Evolutionary conservation across 768 basidiomycete genomes (phyloP).

Genomic region (Dendrothele bispora): DNA sequence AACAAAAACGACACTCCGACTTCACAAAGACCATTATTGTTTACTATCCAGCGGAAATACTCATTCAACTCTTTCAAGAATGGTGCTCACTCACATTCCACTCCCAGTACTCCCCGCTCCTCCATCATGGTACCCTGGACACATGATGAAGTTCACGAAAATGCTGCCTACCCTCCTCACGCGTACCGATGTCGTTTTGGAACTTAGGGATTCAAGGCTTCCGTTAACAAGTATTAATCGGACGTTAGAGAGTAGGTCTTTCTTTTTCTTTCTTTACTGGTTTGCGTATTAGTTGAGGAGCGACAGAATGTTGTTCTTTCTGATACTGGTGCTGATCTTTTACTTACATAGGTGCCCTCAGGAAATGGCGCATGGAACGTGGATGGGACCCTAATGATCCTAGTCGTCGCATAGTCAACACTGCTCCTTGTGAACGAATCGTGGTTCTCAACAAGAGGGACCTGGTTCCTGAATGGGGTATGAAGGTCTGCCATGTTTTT

Average conservation of each 20-base stretch:
- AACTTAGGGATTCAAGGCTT: slow-evolving; percentile 89
- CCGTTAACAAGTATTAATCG: slow-evolving; percentile 94
- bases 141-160: slow-evolving; percentile 88
- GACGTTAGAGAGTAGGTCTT: slow-evolving; percentile 74
- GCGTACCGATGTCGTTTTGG: slow-evolving; percentile 88
- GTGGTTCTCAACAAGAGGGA: slow-evolving; percentile 94
- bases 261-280: not conserved
- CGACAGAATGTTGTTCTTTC: no score
- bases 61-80: no score
- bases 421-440: slow-evolving; percentile 72
- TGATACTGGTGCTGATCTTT: no score
- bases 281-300: no score
- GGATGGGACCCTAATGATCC: slow-evolving; percentile 52
- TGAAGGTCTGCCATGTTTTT: slow-evolving; percentile 54
- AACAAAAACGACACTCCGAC: no score
- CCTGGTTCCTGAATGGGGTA: slow-evolving; percentile 84
- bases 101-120: slow-evolving; percentile 61
- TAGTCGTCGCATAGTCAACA: slow-evolving; percentile 36
- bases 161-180: slow-evolving; percentile 75
- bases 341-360: slow-evolving; percentile 51
- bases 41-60: no score
- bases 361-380: slow-evolving; percentile 68
- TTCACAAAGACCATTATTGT: no score
- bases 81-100: no score
- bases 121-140: slow-evolving; percentile 94